Evolutionary conservation across 2,329 filamentous ascomycete species (phyloP).

Genomic region (Penicillium sp.): DNA sequence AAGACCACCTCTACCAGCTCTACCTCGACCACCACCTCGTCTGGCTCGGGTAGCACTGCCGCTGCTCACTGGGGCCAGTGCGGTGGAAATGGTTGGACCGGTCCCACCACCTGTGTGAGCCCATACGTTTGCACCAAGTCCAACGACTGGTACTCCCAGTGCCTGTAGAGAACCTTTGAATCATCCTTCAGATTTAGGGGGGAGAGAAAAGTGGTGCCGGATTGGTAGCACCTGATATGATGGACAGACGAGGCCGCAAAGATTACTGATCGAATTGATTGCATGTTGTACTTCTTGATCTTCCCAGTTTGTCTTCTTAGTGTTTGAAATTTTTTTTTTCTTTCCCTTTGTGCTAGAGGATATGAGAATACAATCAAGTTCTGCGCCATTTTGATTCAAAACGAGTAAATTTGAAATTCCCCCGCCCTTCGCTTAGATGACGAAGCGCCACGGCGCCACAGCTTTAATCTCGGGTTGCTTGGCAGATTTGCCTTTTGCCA

Average conservation of each 20-base stretch:
- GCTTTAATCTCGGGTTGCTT: not conserved
- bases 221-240: not conserved
- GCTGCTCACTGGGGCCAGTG: slow-evolving; percentile 37
- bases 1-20: slow-evolving; percentile 4
- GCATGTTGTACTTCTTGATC: slow-evolving; percentile 1
- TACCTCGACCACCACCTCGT: slow-evolving; percentile 15
- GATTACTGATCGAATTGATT: not conserved
- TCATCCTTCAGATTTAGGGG: not conserved
- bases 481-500: not conserved
- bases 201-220: not conserved
- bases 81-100: slow-evolving; percentile 41
- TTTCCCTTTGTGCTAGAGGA: not conserved
- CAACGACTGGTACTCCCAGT: slow-evolving; percentile 47
- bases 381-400: not conserved
- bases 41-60: slow-evolving; percentile 15
- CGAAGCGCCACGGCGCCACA: not conserved
- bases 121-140: slow-evolving; percentile 39
- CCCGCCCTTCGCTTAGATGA: not conserved
- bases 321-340: not conserved
- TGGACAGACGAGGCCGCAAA: not conserved
- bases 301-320: not conserved
- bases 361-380: not conserved
- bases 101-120: slow-evolving; percentile 38
- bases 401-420: not conserved
- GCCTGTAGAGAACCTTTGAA: slow-evolving; percentile 28